Evolutionary conservation across 495 filamentous ascomycete genomes (phyloP), one percentile per base, ranked within the genome.

Genomic region (Xylaria acuta): DNA sequence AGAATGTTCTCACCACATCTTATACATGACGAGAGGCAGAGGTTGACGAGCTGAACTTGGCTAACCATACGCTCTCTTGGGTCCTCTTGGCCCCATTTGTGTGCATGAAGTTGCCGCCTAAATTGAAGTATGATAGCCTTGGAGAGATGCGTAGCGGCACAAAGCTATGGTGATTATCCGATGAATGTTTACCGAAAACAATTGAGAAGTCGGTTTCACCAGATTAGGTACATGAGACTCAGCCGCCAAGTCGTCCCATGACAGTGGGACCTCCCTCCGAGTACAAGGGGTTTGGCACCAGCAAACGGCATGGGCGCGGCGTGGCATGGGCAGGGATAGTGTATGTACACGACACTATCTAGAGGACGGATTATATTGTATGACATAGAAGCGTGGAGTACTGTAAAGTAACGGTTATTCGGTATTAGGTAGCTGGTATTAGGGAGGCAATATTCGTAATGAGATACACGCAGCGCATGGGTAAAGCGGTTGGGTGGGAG

Each of bases 191-290:
- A 47, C 56, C 51, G 5, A 38, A 30, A 11, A 32, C 41, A 58
- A 54, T 64, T n/a, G 27, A 49, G 40, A 71, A 5, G 45, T 64
- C 67, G 27, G 11, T 49, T 53, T 49, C 51, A 47, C 67, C 54
- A 34, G 27, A 69, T 60, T 36, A 36, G 36, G 41, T 59, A 38
- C 60, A 27, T 4, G 63, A 67, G 22, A 36, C 63, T 64, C 70
- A 71, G 69, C 69, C 69, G 69, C 69, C 69, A 71, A 64, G 69
- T 59, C 20, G 41, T 59, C 67, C 67, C 67, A 54, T 36, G 53
- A 22, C 43, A 22, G 53, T 69, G 67, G 67, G 54, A 67, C 65
- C n/a, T 36, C 49, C 4, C 53, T 56, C 36, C 34, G 51, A 45
- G 12, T 7, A 69, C 43, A 67, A 41, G 64, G 64, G 32, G 32